Evolutionary conservation across 192 early-diverging fungal genomes (phyloP).

Genomic region (Funneliformis geosporum): DNA sequence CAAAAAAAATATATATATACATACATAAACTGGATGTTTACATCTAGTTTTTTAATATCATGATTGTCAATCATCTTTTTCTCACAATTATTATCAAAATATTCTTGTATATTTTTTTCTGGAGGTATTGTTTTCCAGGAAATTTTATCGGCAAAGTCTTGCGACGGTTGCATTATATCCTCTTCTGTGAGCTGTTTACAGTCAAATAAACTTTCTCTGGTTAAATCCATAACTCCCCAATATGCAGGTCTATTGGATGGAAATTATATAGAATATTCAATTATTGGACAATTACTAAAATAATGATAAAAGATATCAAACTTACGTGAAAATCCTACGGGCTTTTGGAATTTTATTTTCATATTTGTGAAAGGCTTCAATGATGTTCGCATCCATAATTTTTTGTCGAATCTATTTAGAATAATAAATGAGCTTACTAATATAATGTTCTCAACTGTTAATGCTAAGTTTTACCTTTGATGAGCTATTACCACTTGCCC

Average conservation of each 20-base stretch:
- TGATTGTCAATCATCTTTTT: not conserved
- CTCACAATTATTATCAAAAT: conserved; percentile 9
- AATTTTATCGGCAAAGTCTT: conserved; percentile 26
- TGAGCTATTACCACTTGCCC: conserved; percentile 5
- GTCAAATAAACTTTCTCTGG: conserved; percentile 26
- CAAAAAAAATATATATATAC: conserved; percentile 26
- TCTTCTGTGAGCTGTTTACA: conserved; percentile 6
- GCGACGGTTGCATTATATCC: conserved; percentile 19
- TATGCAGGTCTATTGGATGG: conserved; percentile 18
- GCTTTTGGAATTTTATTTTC: conserved; percentile 22
- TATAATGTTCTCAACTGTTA: conserved; percentile 22
- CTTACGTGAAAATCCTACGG: conserved; percentile 21
- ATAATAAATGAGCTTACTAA: conserved; percentile 28
- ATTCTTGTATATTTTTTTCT: conserved; percentile 17
- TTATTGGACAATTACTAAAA: conserved; percentile 9
- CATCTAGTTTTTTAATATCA: conserved; percentile 19
- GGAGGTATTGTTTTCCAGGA: conserved; percentile 14
- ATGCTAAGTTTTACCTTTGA: conserved; percentile 25
- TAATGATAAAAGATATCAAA: conserved; percentile 14
- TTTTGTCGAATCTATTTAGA: conserved; percentile 14
- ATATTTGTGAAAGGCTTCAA: conserved; percentile 20
- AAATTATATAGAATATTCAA: conserved; percentile 18
- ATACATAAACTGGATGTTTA: conserved; percentile 25
- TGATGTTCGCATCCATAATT: conserved; percentile 5
- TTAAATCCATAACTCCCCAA: conserved; percentile 23